Conservation (phyloP, 495 filamentous ascomycete species). For the Clohesyomyces aquaticus region DNA sequence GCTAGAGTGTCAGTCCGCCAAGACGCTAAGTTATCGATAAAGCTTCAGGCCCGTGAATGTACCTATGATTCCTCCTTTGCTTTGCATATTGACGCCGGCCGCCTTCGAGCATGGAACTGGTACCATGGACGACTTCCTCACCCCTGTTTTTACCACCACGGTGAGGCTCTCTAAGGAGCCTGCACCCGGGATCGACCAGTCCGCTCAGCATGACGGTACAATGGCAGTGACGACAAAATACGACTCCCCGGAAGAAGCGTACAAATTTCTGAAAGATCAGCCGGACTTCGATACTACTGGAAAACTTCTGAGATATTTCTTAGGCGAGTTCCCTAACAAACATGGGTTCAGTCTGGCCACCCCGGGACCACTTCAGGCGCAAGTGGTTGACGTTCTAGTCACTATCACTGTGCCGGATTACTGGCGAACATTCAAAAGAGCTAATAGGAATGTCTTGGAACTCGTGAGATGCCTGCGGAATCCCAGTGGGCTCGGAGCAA, state of each 20-base stretch:
- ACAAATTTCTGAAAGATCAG: conserved; percentile 65
- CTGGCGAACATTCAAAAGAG: conserved; percentile 59
- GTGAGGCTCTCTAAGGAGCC: conserved; percentile 18
- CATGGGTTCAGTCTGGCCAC: conserved; percentile 61
- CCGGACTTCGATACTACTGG: conserved; percentile 64
- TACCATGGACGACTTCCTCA: conserved; percentile 48
- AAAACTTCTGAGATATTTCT: conserved; percentile 58
- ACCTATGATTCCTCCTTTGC: background rate
- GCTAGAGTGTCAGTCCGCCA: conserved; percentile 10
- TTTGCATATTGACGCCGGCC: no score
- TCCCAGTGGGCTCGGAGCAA: conserved; percentile 70
- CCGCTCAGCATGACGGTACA: conserved; percentile 3
- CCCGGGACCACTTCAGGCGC: conserved; percentile 67
- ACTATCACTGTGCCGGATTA: conserved; percentile 73
- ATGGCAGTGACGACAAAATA: background rate
- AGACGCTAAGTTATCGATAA: conserved; percentile 16
- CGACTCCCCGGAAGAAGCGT: conserved; percentile 59
- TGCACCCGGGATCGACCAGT: conserved; percentile 25
- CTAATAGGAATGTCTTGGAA: conserved; percentile 42
- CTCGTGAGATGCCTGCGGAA: conserved; percentile 73
- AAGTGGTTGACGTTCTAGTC: conserved; percentile 71
- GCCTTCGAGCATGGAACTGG: conserved; percentile 20
- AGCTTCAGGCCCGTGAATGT: background rate
- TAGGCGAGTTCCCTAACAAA: conserved; percentile 38
- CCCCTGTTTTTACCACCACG: conserved; percentile 39